A percentile compares a stretch with the other conserved stretches of the same genome.
phyloP scores from a whole-genome alignment of 176 grass and related monocot species.

The Oryza glaberrima region DNA sequence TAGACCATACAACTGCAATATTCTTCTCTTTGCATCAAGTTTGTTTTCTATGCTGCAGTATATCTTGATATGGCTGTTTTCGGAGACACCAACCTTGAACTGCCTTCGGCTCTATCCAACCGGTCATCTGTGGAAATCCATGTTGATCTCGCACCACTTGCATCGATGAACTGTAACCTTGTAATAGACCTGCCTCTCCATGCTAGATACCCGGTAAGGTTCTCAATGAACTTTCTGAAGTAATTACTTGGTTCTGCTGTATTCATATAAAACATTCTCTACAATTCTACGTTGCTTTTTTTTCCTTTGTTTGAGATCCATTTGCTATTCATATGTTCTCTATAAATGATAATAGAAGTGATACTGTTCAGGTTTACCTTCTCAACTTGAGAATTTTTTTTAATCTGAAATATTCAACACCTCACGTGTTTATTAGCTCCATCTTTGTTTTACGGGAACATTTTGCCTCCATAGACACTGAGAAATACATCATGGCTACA shows the following conservation, averaged over 20 bases:
- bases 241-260: background rate
- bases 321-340: background rate
- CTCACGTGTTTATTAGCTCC: too few species aligned
- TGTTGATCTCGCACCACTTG: conserved; percentile 41
- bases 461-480: background rate
- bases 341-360: conserved; percentile 6
- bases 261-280: background rate
- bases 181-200: conserved; percentile 74
- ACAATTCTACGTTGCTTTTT: background rate
- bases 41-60: conserved; percentile 48
- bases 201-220: conserved; percentile 86
- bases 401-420: background rate
- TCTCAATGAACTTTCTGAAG: conserved; percentile 16
- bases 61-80: conserved; percentile 71
- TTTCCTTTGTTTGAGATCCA: background rate
- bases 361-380: background rate
- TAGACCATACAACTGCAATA: background rate
- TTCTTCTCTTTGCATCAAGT: background rate
- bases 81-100: conserved; percentile 86
- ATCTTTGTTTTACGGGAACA: too few species aligned
- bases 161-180: conserved; percentile 41
- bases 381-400: background rate
- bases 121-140: conserved; percentile 80
- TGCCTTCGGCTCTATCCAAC: conserved; percentile 81
- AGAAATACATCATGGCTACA: background rate